Evolutionary conservation across 2,329 filamentous ascomycete species (phyloP), one percentile per base, ranked within the genome.

Genomic region (Clarireedia paspali): DNA sequence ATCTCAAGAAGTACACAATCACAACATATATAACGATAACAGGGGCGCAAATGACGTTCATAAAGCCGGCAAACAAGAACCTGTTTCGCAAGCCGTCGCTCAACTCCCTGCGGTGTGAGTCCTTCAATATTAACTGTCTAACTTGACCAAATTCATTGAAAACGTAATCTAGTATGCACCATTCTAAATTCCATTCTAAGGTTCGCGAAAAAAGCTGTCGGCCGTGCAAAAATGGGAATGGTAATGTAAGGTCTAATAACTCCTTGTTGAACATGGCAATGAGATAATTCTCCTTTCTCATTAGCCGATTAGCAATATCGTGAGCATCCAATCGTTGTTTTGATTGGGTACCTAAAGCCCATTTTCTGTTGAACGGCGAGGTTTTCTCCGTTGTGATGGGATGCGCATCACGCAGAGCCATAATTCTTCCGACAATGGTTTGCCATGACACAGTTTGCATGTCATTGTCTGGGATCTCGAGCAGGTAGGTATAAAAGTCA

Each of bases 261-360:
- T 97, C 94, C 71, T 99, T 97, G 76, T 99, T 99, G 74, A 97
- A 90, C 66, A 99, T 78, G 4, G 94, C 94, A 65, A 99, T 96
- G 60, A 96, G 81, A 66, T 96, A 99, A 67, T 99, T 99, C 60
- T 96, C 92, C 67, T 89, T 88, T 57, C 94, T 86, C 94, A 99
- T 97, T 47, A 99, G 74, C 34, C 94, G 84, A 68, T 97, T 99
- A 6, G 94, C 94, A 69, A 99, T 97, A 67, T 96, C 94, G 66
- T 96, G 90, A 10, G 94, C 94, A 71, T 96, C 94, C 64, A 99
- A 85, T 60, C 92, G 82, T 72, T 97, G 90, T 70, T 96, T 95
- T 23, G 90, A 95, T 68, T 95, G 90, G 57, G 85, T 91, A 47
- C 88, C 88, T 24, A 60, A 78, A 9, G 38, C 27, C 57, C 81